A percentile compares a stretch with the other conserved stretches of the same genome.
Conservation (phyloP, 371 early-diverging fungal species). For the Batkoa obscura region DNA sequence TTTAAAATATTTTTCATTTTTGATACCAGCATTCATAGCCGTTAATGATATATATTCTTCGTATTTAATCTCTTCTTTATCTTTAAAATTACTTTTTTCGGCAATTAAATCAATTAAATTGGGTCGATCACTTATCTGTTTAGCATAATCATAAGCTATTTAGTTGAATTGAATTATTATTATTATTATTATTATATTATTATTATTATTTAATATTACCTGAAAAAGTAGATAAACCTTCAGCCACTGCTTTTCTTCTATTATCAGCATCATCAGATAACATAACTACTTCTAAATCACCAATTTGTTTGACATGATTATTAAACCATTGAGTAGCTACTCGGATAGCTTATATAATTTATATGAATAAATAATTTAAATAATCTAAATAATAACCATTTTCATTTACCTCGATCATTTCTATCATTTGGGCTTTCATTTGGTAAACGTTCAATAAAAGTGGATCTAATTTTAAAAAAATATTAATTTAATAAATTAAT, state of each 20-base stretch:
- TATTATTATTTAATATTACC: conserved; percentile 14
- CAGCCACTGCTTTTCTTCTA: conserved; percentile 40
- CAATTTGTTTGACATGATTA: conserved; percentile 31
- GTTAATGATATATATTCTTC: no score
- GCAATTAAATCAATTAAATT: conserved; percentile 82
- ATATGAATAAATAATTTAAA: background rate
- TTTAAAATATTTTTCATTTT: conserved; percentile 55
- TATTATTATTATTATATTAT: no score
- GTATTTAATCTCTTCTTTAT: background rate
- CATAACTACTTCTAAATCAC: conserved; percentile 34
- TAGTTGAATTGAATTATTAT: no score
- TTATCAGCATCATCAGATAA: conserved; percentile 80
- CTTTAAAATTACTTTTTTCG: conserved; percentile 16
- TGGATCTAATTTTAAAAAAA: conserved; percentile 28
- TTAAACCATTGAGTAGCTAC: conserved; percentile 64
- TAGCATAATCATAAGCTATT: conserved; percentile 27
- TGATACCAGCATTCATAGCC: conserved; percentile 69
- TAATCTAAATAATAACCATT: background rate
- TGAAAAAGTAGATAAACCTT: conserved; percentile 36
- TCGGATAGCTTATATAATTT: conserved; percentile 48
- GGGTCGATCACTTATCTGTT: conserved; percentile 29
- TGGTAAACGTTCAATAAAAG: conserved; percentile 57
- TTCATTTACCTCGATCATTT: conserved; percentile 58
- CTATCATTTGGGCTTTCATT: conserved; percentile 82
- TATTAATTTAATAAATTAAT: background rate